phyloP scores from a whole-genome alignment of 371 early-diverging fungal species.

The Apophysomyces elegans region DNA sequence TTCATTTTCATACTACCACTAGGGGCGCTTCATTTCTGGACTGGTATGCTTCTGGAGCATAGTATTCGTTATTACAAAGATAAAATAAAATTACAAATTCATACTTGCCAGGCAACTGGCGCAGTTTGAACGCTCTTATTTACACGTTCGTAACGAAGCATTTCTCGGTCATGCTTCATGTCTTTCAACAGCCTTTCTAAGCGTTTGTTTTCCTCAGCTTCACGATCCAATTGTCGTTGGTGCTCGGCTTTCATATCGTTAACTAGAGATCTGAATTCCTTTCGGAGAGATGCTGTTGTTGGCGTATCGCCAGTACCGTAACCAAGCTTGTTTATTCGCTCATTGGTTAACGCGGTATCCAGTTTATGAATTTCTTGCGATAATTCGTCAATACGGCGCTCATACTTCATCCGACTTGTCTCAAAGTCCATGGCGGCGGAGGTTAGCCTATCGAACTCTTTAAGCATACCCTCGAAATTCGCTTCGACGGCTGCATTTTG shows the following conservation, averaged over 20 bases:
- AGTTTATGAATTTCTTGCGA: constrained; percentile 33
- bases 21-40: too few relatives aligned
- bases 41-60: too few relatives aligned
- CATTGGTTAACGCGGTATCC: constrained; percentile 43
- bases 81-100: too few relatives aligned
- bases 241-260: constrained; percentile 61
- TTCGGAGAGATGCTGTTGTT: constrained; percentile 61
- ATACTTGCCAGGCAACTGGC: too few relatives aligned
- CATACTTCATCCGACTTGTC: constrained; percentile 46
- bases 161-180: constrained; percentile 59
- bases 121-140: constrained; percentile 58
- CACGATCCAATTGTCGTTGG: constrained; percentile 53
- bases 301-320: constrained; percentile 30
- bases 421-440: constrained; percentile 61
- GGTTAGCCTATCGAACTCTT: constrained; percentile 63
- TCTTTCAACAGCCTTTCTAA: constrained; percentile 57
- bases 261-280: constrained; percentile 65
- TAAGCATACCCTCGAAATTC: constrained; percentile 58
- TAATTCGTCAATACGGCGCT: constrained; percentile 45
- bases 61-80: too few relatives aligned
- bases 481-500: constrained; percentile 50
- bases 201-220: constrained; percentile 55
- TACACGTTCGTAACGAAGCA: constrained; percentile 48
- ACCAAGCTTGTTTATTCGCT: constrained; percentile 40
- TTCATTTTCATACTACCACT: too few relatives aligned